Base-by-base conservation (phyloP, 129 eudicot genomes). In the Solidago caesia region DNA sequence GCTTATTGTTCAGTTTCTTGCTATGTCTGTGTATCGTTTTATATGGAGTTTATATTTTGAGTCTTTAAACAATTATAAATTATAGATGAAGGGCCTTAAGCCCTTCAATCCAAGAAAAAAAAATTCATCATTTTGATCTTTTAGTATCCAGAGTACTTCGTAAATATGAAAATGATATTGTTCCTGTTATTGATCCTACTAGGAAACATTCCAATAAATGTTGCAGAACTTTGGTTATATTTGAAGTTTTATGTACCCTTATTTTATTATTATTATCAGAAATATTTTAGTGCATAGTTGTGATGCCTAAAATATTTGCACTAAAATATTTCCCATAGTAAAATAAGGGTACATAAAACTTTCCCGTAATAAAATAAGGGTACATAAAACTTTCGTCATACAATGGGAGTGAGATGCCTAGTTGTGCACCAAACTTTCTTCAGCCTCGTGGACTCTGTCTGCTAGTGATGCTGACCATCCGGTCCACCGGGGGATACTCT, bases 401-500 rank as follows among this genome's bases (percentile, higher is more conserved):
- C 82, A 55, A 79, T 69, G 74, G 74, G 77, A 64, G 68, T 55
- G 75, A 25, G 66, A 29, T 10, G 26, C 43, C 12, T 29, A 33
- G 67, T 21, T 15, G 53, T 64, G 74, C 63, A 55, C 64, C 77
- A n/a, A 51, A 66, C 53, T 15, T 48, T 27, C 48, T 59, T 64
- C 65, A 64, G 72, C 77, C 64, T 55, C 42, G 33, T 8, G 7
- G 67, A 12, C 41, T 66, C 51, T 45, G 70, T 70, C 81, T 48
- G 44, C 79, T 80, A 78, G 64, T 89, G 89, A 73, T 89, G 96
- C 6, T 85, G 92, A 67, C 88, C 89, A 81, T 87, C 92, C 8
- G 96, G 96, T 11, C 96, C 96, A 16, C 77, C 84, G 4, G 96
- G 96, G 13, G 82, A 83, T 41, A 67, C 82, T 82, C 86, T 87